Percentiles rank a stretch among this genome's conserved stretches.
Evolutionary conservation across 2,329 filamentous ascomycete genomes (phyloP).

Genomic region (Sordariomycetes sp.): DNA sequence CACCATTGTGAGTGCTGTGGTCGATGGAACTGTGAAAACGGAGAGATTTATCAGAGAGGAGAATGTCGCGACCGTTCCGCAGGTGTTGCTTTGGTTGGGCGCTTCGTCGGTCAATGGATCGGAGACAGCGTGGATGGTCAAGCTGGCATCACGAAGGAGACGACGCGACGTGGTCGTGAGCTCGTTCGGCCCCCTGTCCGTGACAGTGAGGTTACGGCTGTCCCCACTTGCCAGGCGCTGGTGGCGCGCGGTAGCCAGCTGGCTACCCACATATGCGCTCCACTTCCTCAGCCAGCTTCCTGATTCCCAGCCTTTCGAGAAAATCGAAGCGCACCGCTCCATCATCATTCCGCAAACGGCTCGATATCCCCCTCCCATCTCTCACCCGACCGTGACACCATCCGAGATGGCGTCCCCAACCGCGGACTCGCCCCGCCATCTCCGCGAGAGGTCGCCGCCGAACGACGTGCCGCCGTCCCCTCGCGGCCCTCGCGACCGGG

Average conservation of each 20-base stretch:
- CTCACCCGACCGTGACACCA: background rate
- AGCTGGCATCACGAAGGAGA: background rate
- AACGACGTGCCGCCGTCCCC: conserved; percentile 3
- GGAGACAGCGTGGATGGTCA: background rate
- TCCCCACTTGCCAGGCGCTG: background rate
- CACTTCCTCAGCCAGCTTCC: background rate
- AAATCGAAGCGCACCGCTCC: background rate
- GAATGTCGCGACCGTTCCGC: background rate
- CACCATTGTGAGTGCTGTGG: background rate
- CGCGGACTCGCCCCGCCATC: conserved; percentile 10
- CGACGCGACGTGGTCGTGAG: background rate
- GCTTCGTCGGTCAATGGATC: background rate
- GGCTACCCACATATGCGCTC: background rate
- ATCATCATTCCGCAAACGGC: background rate
- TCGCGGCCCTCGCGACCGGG: conserved; percentile 18
- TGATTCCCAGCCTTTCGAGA: background rate
- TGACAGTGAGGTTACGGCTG: background rate
- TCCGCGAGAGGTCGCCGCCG: conserved; percentile 5
- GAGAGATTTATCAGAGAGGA: background rate
- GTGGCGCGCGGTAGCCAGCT: background rate
- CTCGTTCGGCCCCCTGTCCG: background rate
- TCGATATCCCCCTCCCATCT: background rate
- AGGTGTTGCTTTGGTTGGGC: background rate
- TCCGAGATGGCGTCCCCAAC: conserved; percentile 30
- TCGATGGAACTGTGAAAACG: background rate